phyloP scores from a whole-genome alignment of 768 basidiomycete genomes.

The Scleroderma citrinum region DNA sequence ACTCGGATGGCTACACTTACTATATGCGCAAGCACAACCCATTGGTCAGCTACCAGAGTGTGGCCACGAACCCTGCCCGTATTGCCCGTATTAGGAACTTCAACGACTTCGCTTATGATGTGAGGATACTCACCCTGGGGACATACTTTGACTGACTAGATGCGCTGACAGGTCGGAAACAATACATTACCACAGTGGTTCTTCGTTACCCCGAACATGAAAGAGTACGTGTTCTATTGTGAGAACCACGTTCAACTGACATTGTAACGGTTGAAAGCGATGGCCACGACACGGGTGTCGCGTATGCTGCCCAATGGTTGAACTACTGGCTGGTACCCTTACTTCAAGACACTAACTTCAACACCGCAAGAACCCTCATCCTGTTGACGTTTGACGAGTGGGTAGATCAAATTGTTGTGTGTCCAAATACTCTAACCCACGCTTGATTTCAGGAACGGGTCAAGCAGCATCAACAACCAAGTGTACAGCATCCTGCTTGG shows the following conservation, averaged over 20 bases:
- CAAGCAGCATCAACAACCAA: slow-evolving; percentile 36
- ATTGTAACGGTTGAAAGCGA: slow-evolving; percentile 34
- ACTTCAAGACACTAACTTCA: slow-evolving; percentile 46
- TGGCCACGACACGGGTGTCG: slow-evolving; percentile 52
- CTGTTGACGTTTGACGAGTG: slow-evolving; percentile 59
- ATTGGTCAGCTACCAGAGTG: slow-evolving; percentile 44
- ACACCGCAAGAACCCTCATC: slow-evolving; percentile 49
- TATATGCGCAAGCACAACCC: slow-evolving; percentile 54
- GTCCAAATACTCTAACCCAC: too few relatives aligned
- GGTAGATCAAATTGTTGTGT: slow-evolving; percentile 14
- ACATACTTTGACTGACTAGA: neutral
- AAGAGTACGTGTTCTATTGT: slow-evolving; percentile 11
- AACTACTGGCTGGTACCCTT: slow-evolving; percentile 46
- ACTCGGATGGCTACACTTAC: slow-evolving; percentile 34
- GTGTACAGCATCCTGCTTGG: slow-evolving; percentile 41
- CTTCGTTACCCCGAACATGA: slow-evolving; percentile 56
- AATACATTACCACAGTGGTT: slow-evolving; percentile 49
- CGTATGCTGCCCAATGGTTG: slow-evolving; percentile 42
- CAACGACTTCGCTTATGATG: slow-evolving; percentile 54
- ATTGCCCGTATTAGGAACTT: slow-evolving; percentile 46
- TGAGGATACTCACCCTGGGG: slow-evolving; percentile 11
- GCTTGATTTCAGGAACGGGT: slow-evolving; percentile 17
- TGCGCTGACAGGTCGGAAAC: slow-evolving; percentile 23
- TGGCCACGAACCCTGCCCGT: slow-evolving; percentile 38
- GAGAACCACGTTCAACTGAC: neutral